Evolutionary conservation across 2,329 filamentous ascomycete genomes (phyloP).

Genomic region (Lomentospora prolificans): DNA sequence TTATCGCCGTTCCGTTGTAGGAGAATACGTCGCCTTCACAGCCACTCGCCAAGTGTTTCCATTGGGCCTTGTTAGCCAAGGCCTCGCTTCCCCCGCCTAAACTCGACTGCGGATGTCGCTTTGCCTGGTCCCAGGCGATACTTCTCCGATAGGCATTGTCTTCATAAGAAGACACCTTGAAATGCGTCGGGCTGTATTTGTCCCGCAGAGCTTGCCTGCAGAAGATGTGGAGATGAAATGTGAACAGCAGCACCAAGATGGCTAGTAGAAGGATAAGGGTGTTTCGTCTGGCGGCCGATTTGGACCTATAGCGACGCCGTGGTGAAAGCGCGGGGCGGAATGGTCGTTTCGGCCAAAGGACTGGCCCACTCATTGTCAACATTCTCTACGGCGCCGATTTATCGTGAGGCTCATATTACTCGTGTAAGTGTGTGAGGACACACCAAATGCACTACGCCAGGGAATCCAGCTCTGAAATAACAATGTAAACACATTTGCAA

Average conservation of each 20-base stretch:
- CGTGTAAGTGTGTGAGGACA: too few relatives aligned
- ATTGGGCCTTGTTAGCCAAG: conserved; percentile 15
- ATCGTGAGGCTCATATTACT: too few relatives aligned
- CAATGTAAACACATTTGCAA: too few relatives aligned
- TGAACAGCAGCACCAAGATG: neutral
- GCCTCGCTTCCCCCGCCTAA: neutral
- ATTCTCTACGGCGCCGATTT: too few relatives aligned
- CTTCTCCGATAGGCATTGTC: conserved; percentile 9
- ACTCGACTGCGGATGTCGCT: neutral
- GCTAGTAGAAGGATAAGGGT: neutral
- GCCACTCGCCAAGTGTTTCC: conserved; percentile 19
- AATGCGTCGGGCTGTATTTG: conserved; percentile 16
- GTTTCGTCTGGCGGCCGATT: neutral
- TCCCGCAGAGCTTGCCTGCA: conserved; percentile 12
- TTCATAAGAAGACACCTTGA: neutral
- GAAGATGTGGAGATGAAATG: neutral
- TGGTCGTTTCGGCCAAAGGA: neutral
- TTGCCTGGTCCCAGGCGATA: neutral
- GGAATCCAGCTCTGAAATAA: too few relatives aligned
- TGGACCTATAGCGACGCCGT: neutral
- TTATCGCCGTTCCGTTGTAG: conserved; percentile 20
- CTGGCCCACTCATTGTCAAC: neutral
- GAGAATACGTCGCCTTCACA: conserved; percentile 21
- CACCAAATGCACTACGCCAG: too few relatives aligned
- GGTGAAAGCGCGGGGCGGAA: neutral